A percentile compares a stretch with the other conserved stretches of the same genome.
Evolutionary conservation across 345 rosid genomes (phyloP).

Genomic region (Triadica sebifera): DNA sequence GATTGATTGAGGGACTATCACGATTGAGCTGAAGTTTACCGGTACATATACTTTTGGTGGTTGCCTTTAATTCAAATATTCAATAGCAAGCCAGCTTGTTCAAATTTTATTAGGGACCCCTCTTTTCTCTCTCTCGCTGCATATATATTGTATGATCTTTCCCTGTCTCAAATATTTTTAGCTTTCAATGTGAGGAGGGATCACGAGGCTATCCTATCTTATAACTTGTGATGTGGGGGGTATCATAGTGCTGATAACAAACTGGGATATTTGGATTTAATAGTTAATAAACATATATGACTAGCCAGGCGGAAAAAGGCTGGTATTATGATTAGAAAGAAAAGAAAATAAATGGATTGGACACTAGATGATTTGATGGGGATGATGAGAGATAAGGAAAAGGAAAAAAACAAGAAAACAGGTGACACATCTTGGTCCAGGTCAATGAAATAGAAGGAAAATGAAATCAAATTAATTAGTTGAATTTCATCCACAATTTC

Average conservation of each 20-base stretch:
- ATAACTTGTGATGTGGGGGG: neutral
- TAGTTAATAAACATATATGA: neutral
- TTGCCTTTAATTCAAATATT: too few relatives aligned
- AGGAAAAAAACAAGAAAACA: slow-evolving; percentile 14
- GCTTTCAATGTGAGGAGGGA: too few relatives aligned
- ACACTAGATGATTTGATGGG: neutral
- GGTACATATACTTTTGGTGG: too few relatives aligned
- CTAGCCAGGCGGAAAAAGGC: neutral
- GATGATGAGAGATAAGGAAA: neutral
- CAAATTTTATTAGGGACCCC: too few relatives aligned
- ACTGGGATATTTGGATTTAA: neutral
- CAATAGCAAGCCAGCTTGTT: too few relatives aligned
- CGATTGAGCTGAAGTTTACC: too few relatives aligned
- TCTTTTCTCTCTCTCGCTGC: too few relatives aligned
- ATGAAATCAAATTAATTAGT: neutral
- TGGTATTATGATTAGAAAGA: neutral
- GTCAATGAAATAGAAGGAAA: slow-evolving; percentile 16
- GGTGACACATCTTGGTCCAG: slow-evolving; percentile 21
- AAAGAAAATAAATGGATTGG: neutral
- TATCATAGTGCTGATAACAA: neutral
- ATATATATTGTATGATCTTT: neutral
- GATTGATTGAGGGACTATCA: too few relatives aligned
- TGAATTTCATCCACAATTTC: neutral
- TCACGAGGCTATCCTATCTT: neutral
- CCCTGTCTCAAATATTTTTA: too few relatives aligned